These are phyloP conservation scores for Echites panduratus DNA, from an alignment of 257 asterid genomes.

Conservation along the genomic window DNA sequence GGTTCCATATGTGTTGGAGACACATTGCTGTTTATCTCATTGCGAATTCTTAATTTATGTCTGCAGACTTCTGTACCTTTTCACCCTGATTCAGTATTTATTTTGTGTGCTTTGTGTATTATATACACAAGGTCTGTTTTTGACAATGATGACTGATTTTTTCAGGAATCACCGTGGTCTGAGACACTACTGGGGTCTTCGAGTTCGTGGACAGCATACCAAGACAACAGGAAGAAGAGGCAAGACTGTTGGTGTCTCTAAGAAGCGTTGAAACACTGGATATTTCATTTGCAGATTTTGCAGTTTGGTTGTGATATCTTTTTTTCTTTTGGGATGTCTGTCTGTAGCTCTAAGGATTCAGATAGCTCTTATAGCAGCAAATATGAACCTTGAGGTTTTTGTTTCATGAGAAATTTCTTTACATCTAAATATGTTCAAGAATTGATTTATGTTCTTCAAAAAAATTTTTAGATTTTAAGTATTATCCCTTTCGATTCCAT, in stretches of 20 bases:
- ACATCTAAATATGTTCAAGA: constrained; percentile 10
- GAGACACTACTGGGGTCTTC: constrained; percentile 93
- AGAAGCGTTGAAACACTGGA: constrained; percentile 59
- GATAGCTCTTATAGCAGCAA: constrained; percentile 3
- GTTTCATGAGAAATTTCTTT: constrained; percentile 9
- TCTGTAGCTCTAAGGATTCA: background rate
- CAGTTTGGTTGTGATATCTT: constrained; percentile 1
- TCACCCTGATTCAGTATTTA: background rate
- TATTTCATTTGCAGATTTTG: background rate
- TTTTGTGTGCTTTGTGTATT: background rate
- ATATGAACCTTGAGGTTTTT: constrained; percentile 14
- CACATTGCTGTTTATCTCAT: background rate
- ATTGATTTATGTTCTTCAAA: background rate
- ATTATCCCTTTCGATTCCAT: too few relatives aligned
- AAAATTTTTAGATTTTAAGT: too few relatives aligned
- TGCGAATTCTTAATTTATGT: background rate
- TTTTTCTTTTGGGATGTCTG: background rate
- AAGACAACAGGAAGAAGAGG: constrained; percentile 94
- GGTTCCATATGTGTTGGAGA: background rate
- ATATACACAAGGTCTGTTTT: too few relatives aligned
- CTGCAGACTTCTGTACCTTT: too few relatives aligned
- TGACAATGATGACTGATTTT: background rate
- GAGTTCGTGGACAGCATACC: constrained; percentile 97
- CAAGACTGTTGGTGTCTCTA: constrained; percentile 94
- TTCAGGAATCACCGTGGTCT: constrained; percentile 88